Conservation (phyloP, 495 filamentous ascomycete genomes). For the Xeromyces bisporus region DNA sequence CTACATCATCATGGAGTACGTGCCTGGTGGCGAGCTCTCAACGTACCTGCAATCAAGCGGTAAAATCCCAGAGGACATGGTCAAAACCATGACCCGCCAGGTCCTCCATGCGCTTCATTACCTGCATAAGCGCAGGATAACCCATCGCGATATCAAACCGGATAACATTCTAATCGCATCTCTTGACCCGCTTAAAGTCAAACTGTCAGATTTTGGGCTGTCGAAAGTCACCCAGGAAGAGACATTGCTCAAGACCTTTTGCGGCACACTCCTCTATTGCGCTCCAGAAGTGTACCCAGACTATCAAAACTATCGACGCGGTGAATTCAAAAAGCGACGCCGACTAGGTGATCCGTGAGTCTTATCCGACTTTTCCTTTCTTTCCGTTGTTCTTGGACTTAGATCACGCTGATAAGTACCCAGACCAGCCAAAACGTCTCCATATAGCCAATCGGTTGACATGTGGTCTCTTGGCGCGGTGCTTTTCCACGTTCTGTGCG, state of each 20-base stretch:
- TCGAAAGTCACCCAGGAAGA: constrained; percentile 84
- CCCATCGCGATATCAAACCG: constrained; percentile 93
- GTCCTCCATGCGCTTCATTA: constrained; percentile 72
- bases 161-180: constrained; percentile 84
- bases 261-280: constrained; percentile 87
- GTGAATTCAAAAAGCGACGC: constrained; percentile 32
- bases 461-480: constrained; percentile 92
- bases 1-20: constrained; percentile 92
- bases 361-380: not conserved
- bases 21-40: constrained; percentile 72
- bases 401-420: constrained; percentile 10
- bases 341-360: constrained; percentile 32
- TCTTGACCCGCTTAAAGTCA: constrained; percentile 57
- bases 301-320: constrained; percentile 37
- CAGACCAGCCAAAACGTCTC: constrained; percentile 29
- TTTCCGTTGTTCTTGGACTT: not conserved
- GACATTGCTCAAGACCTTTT: constrained; percentile 90
- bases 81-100: constrained; percentile 54
- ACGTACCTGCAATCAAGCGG: constrained; percentile 43
- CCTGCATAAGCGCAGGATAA: constrained; percentile 70
- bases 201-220: constrained; percentile 88
- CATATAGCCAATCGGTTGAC: constrained; percentile 80
- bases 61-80: constrained; percentile 48
- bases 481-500: constrained; percentile 62
- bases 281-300: constrained; percentile 91